phyloP scores from a whole-genome alignment of 306 rosid species.

The Quercus gilva region DNA sequence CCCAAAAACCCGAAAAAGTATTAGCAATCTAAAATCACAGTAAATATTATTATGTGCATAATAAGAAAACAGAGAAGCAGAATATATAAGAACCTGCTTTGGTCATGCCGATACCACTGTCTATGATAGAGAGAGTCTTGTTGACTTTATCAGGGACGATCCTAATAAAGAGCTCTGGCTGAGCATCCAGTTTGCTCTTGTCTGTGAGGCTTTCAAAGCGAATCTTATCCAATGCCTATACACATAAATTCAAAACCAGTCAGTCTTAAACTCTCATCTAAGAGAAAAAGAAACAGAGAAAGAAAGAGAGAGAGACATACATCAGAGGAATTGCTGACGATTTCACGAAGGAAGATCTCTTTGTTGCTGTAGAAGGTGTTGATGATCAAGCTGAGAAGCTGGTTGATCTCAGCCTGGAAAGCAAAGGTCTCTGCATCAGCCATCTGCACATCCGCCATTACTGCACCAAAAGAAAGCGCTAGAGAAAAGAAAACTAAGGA shows the following conservation, averaged over 20 bases:
- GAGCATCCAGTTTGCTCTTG: conserved; percentile 62
- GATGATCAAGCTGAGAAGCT: conserved; percentile 66
- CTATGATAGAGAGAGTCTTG: conserved; percentile 60
- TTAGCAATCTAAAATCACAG: no score
- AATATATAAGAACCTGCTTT: conserved; percentile 49
- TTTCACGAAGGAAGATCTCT: conserved; percentile 73
- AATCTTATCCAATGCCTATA: conserved; percentile 69
- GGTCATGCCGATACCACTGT: conserved; percentile 74
- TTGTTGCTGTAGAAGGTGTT: conserved; percentile 70
- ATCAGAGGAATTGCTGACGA: conserved; percentile 62
- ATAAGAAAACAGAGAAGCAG: neutral
- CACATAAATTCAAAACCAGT: no score
- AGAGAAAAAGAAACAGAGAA: no score
- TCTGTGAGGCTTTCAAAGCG: conserved; percentile 56
- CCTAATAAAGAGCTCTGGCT: conserved; percentile 67
- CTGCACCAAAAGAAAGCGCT: neutral
- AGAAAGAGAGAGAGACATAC: conserved; percentile 18
- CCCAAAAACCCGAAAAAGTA: neutral
- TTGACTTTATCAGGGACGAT: conserved; percentile 59
- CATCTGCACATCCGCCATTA: conserved; percentile 52
- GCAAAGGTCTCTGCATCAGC: conserved; percentile 67
- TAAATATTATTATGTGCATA: no score
- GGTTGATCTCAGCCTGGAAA: conserved; percentile 69
- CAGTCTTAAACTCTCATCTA: no score
- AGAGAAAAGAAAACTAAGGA: neutral